These are phyloP conservation scores for Geranomyces variabilis DNA, from an alignment of 192 early-diverging fungal species.

Conservation along the genomic window DNA sequence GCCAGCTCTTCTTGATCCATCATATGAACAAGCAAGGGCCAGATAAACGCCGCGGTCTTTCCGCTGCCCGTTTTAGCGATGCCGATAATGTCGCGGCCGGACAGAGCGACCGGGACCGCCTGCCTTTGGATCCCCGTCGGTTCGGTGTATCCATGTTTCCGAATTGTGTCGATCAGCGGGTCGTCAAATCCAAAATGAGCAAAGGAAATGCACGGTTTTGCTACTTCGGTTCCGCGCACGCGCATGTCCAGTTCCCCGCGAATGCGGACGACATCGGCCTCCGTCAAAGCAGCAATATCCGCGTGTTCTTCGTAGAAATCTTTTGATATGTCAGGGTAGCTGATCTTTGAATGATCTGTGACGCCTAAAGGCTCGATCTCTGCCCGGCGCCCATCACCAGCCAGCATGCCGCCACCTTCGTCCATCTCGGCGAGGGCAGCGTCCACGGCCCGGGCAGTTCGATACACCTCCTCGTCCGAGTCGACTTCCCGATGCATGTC, in stretches of 20 bases:
- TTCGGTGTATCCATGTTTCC: slow-evolving; percentile 66
- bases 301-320: slow-evolving; percentile 78
- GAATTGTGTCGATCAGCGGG: slow-evolving; percentile 61
- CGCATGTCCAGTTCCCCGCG: slow-evolving; percentile 65
- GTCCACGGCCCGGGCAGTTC: slow-evolving; percentile 75
- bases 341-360: slow-evolving; percentile 67
- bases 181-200: slow-evolving; percentile 85
- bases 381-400: slow-evolving; percentile 5
- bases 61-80: slow-evolving; percentile 86
- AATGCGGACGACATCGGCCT: slow-evolving; percentile 57
- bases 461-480: slow-evolving; percentile 86
- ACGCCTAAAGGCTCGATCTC: slow-evolving; percentile 70
- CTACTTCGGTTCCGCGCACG: slow-evolving; percentile 64
- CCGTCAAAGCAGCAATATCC: slow-evolving; percentile 68
- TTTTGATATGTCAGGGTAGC: slow-evolving; percentile 75
- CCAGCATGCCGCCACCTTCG: slow-evolving; percentile 32
- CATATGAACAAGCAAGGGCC: slow-evolving; percentile 84
- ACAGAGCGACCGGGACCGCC: slow-evolving; percentile 74
- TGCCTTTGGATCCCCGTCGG: slow-evolving; percentile 81
- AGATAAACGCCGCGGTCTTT: slow-evolving; percentile 82
- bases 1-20: slow-evolving; percentile 81
- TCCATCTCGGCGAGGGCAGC: slow-evolving; percentile 65
- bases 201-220: slow-evolving; percentile 81
- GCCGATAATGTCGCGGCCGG: slow-evolving; percentile 81
- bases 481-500: slow-evolving; percentile 50